A percentile compares a stretch with the other conserved stretches of the same genome.
phyloP scores from a whole-genome alignment of 2,329 filamentous ascomycete genomes.

The Diplodia sapinea region DNA sequence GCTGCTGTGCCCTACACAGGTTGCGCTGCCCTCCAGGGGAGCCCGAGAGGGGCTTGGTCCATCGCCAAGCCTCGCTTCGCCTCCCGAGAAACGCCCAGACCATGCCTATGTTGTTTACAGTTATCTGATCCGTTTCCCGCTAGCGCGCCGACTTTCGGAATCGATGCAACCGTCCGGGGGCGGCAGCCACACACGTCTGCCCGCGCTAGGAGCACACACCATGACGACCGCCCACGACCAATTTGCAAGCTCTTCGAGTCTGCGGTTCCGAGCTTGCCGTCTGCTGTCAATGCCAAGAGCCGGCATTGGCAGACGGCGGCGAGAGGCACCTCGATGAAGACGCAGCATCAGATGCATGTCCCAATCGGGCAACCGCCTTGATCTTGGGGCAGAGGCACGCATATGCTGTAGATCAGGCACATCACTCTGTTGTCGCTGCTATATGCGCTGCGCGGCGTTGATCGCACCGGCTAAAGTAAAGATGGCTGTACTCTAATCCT shows the following conservation, averaged over 20 bases:
- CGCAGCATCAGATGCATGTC: background rate
- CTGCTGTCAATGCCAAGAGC: background rate
- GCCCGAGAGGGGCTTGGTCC: background rate
- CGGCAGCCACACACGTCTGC: constrained; percentile 10
- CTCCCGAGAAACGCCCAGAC: constrained; percentile 11
- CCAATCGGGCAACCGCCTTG: background rate
- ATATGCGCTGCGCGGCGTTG: background rate
- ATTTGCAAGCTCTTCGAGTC: background rate
- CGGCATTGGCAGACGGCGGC: background rate
- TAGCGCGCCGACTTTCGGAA: constrained; percentile 22
- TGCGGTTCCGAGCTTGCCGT: background rate
- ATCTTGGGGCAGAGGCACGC: background rate
- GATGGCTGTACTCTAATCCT: constrained; percentile 1
- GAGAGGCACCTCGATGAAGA: background rate
- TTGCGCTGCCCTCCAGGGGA: background rate
- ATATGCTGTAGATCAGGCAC: constrained; percentile 3
- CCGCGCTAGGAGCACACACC: constrained; percentile 16
- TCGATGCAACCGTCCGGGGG: constrained; percentile 7
- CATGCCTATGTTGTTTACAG: constrained; percentile 20
- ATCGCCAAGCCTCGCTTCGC: constrained; percentile 24
- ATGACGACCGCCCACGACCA: background rate
- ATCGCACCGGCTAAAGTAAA: background rate
- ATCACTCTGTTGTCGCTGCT: background rate
- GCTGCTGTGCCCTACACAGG: background rate
- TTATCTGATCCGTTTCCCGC: constrained; percentile 28